Base-by-base conservation (phyloP, 108 stramenopile genomes). In the Pseudonitzschia pungens region DNA sequence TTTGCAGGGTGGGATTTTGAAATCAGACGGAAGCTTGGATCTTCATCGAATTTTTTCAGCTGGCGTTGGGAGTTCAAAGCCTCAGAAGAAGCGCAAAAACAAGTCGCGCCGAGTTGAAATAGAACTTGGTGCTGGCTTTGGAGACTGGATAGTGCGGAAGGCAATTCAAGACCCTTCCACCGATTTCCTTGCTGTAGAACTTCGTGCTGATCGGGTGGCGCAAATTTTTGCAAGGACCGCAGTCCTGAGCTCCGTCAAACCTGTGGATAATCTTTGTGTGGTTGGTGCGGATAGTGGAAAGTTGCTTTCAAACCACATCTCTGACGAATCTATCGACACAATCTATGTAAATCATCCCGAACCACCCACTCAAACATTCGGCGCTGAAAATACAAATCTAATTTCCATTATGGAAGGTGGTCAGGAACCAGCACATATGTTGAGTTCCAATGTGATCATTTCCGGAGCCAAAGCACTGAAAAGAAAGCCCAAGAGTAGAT, bases 271-370 rank as follows among this genome's bases (percentile, higher is more conserved):
- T 75, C 50, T 94, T 6, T 89, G 87, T 64, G 87, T 87, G 27
- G 88, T 94, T 36, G 93, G 89, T 27, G 81, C 88, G 2, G 93
- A 94, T 48, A 78, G 87, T 70, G 79, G 85, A 31, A 74, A 69
- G n/a, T 91, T 94, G 69, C 73, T 94, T 31, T 69, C 67, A 31
- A 69, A 85, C 27, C 68, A 86, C 60, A 64, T 89, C 22, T 26
- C 44, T n/a, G 18, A 69, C 1, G 73, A 58, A 31, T 80, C 88
- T 20, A 74, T 88, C 21, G 75, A 77, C 28, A 85, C 80, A 7
- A 75, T 94, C 56, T 94, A 83, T 69, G 87, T 90, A 52, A 94
- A 94, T 65, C 91, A 92, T 73, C 93, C 93, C 11, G 93, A 94
- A 56, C 93, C 93, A 57, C 93, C 93, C 3, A 94, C 93, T 10